phyloP scores from a whole-genome alignment of 78 protist species.

The Dictyostelium discoideum region DNA sequence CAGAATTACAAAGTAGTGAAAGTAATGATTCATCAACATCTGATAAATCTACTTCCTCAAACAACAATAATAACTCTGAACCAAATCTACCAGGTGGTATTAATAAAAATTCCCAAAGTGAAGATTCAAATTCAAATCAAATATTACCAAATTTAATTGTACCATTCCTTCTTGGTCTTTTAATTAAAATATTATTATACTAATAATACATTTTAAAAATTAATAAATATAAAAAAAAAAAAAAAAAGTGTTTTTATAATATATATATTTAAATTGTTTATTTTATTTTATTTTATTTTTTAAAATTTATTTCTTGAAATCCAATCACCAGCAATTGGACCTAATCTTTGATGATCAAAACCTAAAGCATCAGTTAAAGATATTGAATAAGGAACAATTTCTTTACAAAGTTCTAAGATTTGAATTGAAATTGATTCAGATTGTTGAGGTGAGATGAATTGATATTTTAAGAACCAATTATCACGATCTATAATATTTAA shows the following conservation, averaged over 20 bases:
- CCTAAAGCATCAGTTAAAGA: conserved; percentile 61
- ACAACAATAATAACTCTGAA: background rate
- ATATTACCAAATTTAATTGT: background rate
- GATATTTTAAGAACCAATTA: conserved; percentile 63
- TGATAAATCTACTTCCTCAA: background rate
- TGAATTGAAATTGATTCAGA: conserved; percentile 42
- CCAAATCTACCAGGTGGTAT: background rate
- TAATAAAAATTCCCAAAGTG: background rate
- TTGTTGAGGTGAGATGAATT: conserved; percentile 51
- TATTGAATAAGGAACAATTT: conserved; percentile 46
- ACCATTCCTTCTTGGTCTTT: background rate
- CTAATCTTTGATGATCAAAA: background rate
- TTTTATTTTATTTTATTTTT: background rate
- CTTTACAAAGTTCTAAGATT: conserved; percentile 34
- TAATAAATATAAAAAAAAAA: background rate
- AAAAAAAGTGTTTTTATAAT: background rate
- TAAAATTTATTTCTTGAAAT: conserved; percentile 54
- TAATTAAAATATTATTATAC: background rate
- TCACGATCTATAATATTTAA: conserved; percentile 39
- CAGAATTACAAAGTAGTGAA: background rate
- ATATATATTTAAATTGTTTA: background rate
- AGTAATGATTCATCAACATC: background rate
- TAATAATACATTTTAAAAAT: background rate
- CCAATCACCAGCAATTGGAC: conserved; percentile 71
- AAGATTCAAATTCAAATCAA: background rate